A percentile compares a stretch with the other conserved stretches of the same genome.
phyloP scores from a whole-genome alignment of 2,329 filamentous ascomycete genomes.

The Exophiala dermatitidis region DNA sequence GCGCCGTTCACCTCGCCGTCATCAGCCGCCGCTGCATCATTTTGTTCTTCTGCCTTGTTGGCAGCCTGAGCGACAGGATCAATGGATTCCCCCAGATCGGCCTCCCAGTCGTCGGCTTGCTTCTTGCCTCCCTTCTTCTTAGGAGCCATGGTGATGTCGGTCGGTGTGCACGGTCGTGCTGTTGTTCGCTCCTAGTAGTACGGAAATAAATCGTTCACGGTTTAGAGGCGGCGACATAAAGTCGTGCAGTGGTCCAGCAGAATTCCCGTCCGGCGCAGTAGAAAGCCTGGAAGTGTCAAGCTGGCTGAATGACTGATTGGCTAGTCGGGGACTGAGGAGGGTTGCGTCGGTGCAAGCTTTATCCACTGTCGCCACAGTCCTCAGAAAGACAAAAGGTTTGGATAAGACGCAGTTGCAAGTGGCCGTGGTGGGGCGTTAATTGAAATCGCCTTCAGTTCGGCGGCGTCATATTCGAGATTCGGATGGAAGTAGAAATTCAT shows the following conservation, averaged over 20 bases:
- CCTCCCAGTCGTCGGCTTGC: constrained; percentile 88
- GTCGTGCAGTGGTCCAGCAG: constrained; percentile 10
- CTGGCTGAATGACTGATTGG: constrained; percentile 1
- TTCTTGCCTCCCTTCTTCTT: constrained; percentile 87
- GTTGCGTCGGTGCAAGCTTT: neutral
- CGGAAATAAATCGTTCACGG: constrained; percentile 22
- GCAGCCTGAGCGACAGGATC: constrained; percentile 52
- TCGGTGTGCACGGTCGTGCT: constrained; percentile 6
- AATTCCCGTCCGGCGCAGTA: neutral
- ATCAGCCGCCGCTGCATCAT: constrained; percentile 43
- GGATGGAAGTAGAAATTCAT: no score
- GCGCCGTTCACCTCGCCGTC: constrained; percentile 49
- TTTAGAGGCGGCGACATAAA: constrained; percentile 28
- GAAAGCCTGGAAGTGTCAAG: neutral
- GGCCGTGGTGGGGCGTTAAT: no score
- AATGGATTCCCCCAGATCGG: constrained; percentile 74
- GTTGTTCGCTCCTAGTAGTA: neutral
- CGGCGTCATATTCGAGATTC: no score
- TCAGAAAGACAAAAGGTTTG: neutral
- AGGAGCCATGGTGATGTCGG: constrained; percentile 61
- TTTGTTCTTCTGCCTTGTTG: constrained; percentile 38
- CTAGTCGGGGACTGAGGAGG: constrained; percentile 1
- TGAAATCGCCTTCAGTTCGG: no score
- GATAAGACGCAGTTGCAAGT: no score
- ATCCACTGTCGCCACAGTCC: constrained; percentile 1